phyloP scores from a whole-genome alignment of 345 rosid genomes.

The Arabidopsis suecica region DNA sequence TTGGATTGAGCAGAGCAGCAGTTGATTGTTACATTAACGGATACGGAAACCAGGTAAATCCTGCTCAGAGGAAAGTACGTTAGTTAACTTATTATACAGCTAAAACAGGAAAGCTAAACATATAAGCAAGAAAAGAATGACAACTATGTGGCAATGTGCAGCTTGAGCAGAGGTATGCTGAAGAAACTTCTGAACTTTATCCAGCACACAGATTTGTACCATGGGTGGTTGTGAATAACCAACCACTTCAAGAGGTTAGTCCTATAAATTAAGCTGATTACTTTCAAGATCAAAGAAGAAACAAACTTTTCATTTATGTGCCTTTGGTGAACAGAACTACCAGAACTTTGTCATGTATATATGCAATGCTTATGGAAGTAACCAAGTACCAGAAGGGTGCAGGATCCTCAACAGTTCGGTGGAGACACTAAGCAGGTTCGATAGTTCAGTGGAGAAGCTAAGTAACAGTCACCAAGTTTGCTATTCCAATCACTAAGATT shows the following conservation, averaged over 20 bases:
- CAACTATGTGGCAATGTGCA: slow-evolving; percentile 33
- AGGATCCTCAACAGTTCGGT: slow-evolving; percentile 25
- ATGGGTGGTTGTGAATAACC: slow-evolving; percentile 68
- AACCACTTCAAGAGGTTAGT: slow-evolving; percentile 60
- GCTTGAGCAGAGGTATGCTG: slow-evolving; percentile 58
- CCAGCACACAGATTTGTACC: slow-evolving; percentile 73
- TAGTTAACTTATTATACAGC: neutral
- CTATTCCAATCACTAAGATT: slow-evolving; percentile 25
- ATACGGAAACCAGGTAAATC: slow-evolving; percentile 55
- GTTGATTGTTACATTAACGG: slow-evolving; percentile 64
- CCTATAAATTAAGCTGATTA: neutral
- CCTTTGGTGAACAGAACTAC: slow-evolving; percentile 54
- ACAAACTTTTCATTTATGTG: neutral
- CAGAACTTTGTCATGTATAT: slow-evolving; percentile 54
- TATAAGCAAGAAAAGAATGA: slow-evolving; percentile 1
- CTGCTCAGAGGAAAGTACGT: neutral
- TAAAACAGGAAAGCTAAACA: neutral
- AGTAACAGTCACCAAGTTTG: slow-evolving; percentile 38
- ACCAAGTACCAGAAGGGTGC: slow-evolving; percentile 58
- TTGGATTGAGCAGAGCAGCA: slow-evolving; percentile 50
- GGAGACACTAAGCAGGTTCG: slow-evolving; percentile 33
- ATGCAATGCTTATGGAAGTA: slow-evolving; percentile 66
- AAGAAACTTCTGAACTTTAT: slow-evolving; percentile 58
- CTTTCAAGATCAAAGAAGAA: slow-evolving; percentile 13
- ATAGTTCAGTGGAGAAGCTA: slow-evolving; percentile 37